Evolutionary conservation across 345 rosid species (phyloP), one percentile per base, ranked within the genome.

Genomic region (Microthlaspi erraticum): DNA sequence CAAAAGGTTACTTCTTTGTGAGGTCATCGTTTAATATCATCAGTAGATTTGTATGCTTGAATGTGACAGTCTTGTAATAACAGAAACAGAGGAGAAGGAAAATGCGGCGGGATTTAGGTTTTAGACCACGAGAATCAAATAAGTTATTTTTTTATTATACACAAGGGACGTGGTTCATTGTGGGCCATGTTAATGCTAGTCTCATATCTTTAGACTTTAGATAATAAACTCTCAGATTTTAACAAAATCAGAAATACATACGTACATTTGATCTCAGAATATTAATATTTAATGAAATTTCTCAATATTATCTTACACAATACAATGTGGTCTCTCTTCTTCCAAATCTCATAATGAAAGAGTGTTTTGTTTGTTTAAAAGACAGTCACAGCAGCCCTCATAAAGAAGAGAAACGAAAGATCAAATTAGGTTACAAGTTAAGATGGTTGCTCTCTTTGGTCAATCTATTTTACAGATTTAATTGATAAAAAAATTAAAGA

Each of bases 381-480:
- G 51, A 44, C 36, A 5, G 37, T 44, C 55, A 43, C 19, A 63
- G 6, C 7, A 43, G 63, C 48, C 57, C 57, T 63, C 49, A 12
- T 23, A 34, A 53, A 23, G n/a, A 41, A 20, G 41, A 1, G 26
- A 56, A 56, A 44, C 41, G 11, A 20, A 50, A 49, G 19, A 63
- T 63, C 51, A 36, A 58, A 73, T 39, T 29, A 73, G 38, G 18
- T 64, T 26, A 34, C 64, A 45, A 45, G 60, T 49, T 57, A 46
- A 50, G 7, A 48, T 41, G 58, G 65, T 64, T 64, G 44, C 60
- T 58, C 48, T 42, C 48, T 73, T 32, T 32, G 58, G 61, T 58
- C 46, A 66, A 41, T 66, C 39, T 66, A 49, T 66, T 50, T 74
- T 74, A 66, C 78, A 74, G 61, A 51, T 39, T 73, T 65, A 53